Conservation (phyloP, 75 land plant genomes). For the Cupressus sempervirens region DNA sequence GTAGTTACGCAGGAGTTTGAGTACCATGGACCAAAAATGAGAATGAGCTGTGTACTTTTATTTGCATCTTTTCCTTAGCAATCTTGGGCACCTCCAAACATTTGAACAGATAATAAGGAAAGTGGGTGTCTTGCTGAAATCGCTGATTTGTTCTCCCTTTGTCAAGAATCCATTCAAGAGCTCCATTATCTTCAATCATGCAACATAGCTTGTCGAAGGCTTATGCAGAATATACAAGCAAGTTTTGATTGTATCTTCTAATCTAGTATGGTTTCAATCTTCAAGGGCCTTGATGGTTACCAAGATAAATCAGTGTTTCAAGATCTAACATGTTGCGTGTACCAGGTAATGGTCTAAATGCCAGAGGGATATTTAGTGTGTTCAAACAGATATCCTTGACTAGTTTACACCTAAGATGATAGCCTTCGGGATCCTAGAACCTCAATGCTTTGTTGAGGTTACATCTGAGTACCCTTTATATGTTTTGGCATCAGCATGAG, state of each 20-base stretch:
- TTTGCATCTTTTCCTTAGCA: not conserved
- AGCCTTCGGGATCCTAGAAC: not conserved
- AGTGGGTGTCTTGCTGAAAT: not conserved
- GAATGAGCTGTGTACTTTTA: not conserved
- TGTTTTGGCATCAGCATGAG: not conserved
- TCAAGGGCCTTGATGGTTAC: not conserved
- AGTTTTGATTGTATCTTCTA: not conserved
- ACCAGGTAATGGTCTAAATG: not conserved
- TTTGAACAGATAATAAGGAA: not conserved
- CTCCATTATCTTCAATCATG: not conserved
- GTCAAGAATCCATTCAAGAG: not conserved
- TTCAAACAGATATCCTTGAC: not conserved
- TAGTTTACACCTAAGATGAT: not conserved
- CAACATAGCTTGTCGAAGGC: not conserved
- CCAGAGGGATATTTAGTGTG: not conserved
- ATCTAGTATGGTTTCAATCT: not conserved
- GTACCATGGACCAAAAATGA: not conserved
- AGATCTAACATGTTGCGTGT: not conserved
- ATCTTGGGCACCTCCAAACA: not conserved
- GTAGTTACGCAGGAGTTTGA: slow-evolving; percentile 14
- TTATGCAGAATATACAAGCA: not conserved
- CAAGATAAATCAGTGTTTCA: not conserved
- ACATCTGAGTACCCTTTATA: not conserved
- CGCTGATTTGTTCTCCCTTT: not conserved
- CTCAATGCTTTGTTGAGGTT: not conserved